These are phyloP conservation scores for Collybia sordida DNA, from an alignment of 768 basidiomycete genomes.

Conservation along the genomic window DNA sequence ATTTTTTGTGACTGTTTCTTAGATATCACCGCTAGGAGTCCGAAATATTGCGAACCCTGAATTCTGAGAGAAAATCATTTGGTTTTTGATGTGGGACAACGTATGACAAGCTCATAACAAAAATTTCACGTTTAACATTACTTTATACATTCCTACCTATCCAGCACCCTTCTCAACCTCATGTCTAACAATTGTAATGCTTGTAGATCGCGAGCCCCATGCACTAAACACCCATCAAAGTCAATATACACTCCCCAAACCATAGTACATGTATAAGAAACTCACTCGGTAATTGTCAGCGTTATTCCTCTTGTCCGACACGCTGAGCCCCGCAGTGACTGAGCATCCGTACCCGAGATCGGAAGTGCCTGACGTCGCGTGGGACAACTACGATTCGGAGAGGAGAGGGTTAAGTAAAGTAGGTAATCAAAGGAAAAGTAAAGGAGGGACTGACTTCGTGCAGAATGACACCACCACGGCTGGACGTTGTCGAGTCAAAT, in stretches of 20 bases:
- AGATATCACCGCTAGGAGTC: too few species aligned
- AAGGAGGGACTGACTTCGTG: conserved; percentile 1
- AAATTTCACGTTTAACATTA: too few species aligned
- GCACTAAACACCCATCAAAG: neutral
- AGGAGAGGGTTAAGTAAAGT: neutral
- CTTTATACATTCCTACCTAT: too few species aligned
- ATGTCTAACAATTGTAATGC: conserved; percentile 7
- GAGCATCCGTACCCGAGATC: conserved; percentile 11
- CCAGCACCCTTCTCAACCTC: too few species aligned
- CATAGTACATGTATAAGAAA: neutral
- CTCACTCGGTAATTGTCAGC: conserved; percentile 10
- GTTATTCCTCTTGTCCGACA: conserved; percentile 4
- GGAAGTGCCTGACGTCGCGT: conserved; percentile 5
- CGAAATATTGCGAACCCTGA: too few species aligned
- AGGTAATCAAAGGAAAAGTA: neutral
- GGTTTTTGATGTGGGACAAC: too few species aligned
- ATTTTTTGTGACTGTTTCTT: too few species aligned
- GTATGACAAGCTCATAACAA: too few species aligned
- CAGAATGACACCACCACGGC: conserved; percentile 8
- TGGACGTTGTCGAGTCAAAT: conserved; percentile 5
- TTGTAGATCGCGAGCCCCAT: conserved; percentile 9
- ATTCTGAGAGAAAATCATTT: too few species aligned
- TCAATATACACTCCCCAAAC: neutral
- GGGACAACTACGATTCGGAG: conserved; percentile 2
- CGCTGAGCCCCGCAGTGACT: conserved; percentile 4